Base-by-base conservation (phyloP, 768 basidiomycete species). In the Pulveroboletus ravenelii region DNA sequence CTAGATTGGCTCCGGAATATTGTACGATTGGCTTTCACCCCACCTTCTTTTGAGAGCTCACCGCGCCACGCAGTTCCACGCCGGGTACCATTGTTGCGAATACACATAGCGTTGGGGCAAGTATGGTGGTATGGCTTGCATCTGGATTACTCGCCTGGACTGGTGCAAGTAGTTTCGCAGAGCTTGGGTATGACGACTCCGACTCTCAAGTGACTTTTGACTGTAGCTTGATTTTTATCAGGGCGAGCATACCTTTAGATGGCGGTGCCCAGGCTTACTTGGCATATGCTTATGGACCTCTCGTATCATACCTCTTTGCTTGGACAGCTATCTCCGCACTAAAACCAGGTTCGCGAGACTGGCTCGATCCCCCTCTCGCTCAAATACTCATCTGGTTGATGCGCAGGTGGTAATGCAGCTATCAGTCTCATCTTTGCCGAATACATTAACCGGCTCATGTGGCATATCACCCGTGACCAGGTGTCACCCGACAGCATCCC, bases 261-360 rank as follows among this genome's bases (percentile, higher is more conserved):
- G 79, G 79, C 6, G 79, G 79, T 17, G 74, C 79, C 36, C 84
- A 87, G 55, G 84, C 93, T 14, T 96, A 96, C 66, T 80, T 96
- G 20, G 82, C 84, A 20, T 94, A 94, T 62, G 81, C 93, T 35
- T 96, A 90, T 62, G 90, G 88, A 2, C 89, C 90, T 23, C 75
- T 91, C 15, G 72, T 86, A 35, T 91, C 93, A 8, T 99, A 92
- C 66, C 77, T 96, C 10, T 99, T 91, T 70, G 85, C 93, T 14
- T 99, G 93, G 92, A 93, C 92, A 13, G 87, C 91, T 5, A 94
- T 94, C 48, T 85, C 88, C 36, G 87, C 89, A 14, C 71, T 95
- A 15, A 93, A 85, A 62, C 93, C 93, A 62, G 86, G 87, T 86
- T 57, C 45, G 70, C n/a, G 3, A 59, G 45, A 41, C 18, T 6